phyloP scores from a whole-genome alignment of 805 yeast species.

The Suhomyces canberraensis region DNA sequence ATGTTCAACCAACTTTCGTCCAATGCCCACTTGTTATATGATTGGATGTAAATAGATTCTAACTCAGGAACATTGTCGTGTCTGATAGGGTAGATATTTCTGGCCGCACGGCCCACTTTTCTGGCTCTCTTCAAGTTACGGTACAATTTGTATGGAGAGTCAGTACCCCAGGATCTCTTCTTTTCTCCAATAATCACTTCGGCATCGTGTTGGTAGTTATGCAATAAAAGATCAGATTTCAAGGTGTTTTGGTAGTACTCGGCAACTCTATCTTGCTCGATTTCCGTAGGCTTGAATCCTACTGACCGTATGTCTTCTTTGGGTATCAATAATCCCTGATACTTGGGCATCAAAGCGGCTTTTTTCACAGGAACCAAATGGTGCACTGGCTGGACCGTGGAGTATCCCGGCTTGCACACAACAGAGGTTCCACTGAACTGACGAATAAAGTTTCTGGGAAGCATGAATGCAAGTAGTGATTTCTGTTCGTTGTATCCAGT shows the following conservation, averaged over 20 bases:
- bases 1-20: slow-evolving; percentile 70
- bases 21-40: slow-evolving; percentile 71
- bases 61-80: slow-evolving; percentile 70
- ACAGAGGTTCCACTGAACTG: slow-evolving; percentile 43
- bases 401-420: slow-evolving; percentile 46
- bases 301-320: slow-evolving; percentile 79
- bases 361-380: slow-evolving; percentile 79
- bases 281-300: slow-evolving; percentile 67
- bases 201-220: slow-evolving; percentile 69
- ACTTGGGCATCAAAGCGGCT: slow-evolving; percentile 68
- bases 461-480: too few species aligned
- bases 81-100: slow-evolving; percentile 67
- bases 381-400: slow-evolving; percentile 87
- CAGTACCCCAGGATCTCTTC: slow-evolving; percentile 79
- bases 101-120: slow-evolving; percentile 72
- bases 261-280: slow-evolving; percentile 74
- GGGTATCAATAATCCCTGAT: slow-evolving; percentile 61
- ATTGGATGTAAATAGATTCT: slow-evolving; percentile 64
- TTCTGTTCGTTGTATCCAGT: not conserved
- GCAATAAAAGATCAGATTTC: slow-evolving; percentile 72
- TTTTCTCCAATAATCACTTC: slow-evolving; percentile 58
- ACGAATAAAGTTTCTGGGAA: slow-evolving; percentile 23
- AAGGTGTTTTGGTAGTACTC: slow-evolving; percentile 77
- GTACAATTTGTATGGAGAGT: slow-evolving; percentile 84
- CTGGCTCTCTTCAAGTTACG: slow-evolving; percentile 74